A percentile compares a stretch with the other conserved stretches of the same genome.
Conservation (phyloP, 192 early-diverging fungal genomes). For the Phlyctochytrium bullatum region DNA sequence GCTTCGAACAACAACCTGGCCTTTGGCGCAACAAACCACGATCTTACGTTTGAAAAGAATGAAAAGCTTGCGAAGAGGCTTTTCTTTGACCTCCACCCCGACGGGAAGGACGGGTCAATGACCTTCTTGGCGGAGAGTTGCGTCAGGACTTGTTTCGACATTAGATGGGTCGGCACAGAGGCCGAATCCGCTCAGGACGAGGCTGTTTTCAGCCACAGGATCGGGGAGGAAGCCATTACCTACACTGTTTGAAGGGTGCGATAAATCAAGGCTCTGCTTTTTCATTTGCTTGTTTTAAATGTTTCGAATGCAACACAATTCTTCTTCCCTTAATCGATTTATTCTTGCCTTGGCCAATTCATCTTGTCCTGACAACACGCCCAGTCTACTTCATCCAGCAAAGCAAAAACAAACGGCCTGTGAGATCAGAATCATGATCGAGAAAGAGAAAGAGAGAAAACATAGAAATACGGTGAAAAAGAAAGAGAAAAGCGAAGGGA, state of each 20-base stretch:
- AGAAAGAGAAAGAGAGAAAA: too few relatives aligned
- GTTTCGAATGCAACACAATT: too few relatives aligned
- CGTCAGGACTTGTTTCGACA: conserved; percentile 40
- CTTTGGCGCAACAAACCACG: conserved; percentile 2
- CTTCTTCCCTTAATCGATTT: too few relatives aligned
- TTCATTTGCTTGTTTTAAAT: too few relatives aligned
- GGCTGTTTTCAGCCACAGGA: not conserved
- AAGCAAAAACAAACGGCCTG: conserved; percentile 93
- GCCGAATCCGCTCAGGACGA: not conserved
- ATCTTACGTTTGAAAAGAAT: conserved; percentile 57
- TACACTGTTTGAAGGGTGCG: not conserved
- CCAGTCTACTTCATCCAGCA: too few relatives aligned
- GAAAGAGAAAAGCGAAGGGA: too few relatives aligned
- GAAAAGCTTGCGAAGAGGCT: conserved; percentile 59
- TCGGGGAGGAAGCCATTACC: not conserved
- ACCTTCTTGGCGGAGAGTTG: conserved; percentile 54
- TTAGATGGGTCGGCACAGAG: conserved; percentile 22
- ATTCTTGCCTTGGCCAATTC: too few relatives aligned
- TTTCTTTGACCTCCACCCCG: conserved; percentile 77
- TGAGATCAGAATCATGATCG: conserved; percentile 90
- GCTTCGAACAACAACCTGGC: not conserved
- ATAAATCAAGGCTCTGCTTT: too few relatives aligned
- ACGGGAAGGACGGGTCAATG: conserved; percentile 63
- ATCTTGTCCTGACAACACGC: too few relatives aligned
- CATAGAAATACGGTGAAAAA: too few relatives aligned